phyloP scores from a whole-genome alignment of 1,284 basidiomycete species.

The Malassezia nana region DNA sequence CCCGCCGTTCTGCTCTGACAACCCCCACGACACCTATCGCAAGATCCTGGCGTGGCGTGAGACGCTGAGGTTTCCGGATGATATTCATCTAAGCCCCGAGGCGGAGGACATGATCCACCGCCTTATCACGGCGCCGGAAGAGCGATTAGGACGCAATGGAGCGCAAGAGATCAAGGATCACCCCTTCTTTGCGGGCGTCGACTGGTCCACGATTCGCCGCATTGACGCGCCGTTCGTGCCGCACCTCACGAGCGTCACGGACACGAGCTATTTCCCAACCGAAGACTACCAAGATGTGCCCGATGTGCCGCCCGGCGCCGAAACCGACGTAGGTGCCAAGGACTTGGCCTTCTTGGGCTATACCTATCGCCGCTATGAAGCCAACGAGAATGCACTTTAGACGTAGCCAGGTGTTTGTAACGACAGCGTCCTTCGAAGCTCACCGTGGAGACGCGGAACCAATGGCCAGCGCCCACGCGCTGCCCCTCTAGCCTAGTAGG shows the following conservation, averaged over 20 bases:
- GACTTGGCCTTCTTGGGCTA: conserved; percentile 46
- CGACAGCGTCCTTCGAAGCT: not conserved
- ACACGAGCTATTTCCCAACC: conserved; percentile 93
- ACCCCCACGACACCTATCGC: conserved; percentile 93
- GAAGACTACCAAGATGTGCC: conserved; percentile 79
- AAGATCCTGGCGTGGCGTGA: conserved; percentile 94
- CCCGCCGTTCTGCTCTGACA: conserved; percentile 94
- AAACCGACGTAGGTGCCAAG: conserved; percentile 37
- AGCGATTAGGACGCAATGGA: conserved; percentile 56
- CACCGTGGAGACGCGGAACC: not conserved
- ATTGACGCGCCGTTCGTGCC: conserved; percentile 96
- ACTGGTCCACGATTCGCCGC: conserved; percentile 78
- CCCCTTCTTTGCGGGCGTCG: conserved; percentile 90
- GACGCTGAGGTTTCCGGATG: conserved; percentile 82
- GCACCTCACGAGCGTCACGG: conserved; percentile 68
- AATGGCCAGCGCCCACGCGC: not conserved
- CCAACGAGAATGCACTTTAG: conserved; percentile 32
- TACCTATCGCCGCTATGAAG: conserved; percentile 43
- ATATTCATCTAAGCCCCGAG: conserved; percentile 84
- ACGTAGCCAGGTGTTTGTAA: not conserved
- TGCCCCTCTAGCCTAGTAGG: no score
- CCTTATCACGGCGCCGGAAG: conserved; percentile 71
- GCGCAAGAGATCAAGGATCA: conserved; percentile 86
- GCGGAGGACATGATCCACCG: conserved; percentile 80
- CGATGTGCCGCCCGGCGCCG: conserved; percentile 51